Base-by-base conservation (phyloP, 257 asterid genomes). In the Haberlea rhodopensis region DNA sequence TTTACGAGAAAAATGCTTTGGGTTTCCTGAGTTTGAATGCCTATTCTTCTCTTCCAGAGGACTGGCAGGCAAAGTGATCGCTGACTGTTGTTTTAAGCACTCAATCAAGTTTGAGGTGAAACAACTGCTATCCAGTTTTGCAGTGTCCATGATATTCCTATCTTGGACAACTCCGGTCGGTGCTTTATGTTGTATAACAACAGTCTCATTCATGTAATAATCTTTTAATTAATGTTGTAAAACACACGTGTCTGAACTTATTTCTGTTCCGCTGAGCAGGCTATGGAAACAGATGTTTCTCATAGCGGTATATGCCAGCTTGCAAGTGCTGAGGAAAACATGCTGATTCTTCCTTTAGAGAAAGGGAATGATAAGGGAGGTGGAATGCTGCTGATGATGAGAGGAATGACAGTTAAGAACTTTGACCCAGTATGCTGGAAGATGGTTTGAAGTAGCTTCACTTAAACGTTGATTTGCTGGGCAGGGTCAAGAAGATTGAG, bases 371-470 rank as follows among this genome's bases (percentile, higher is more conserved):
- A 74, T n/a, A 85, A 72, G 5, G 76, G 57, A 29, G 76, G 60
- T 72, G 86, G 87, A 65, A 86, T 63, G 88, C 7, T 84, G 75
- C 80, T 88, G 94, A 81, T 79, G 82, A 89, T 88, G 96, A 79
- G 86, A 66, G 98, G 85, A 51, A 91, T 89, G 96, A 73, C 90
- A 34, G 83, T 73, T 7, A 87, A 89, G 80, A 76, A 83, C 78
- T 91, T 91, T 32, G 92, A 89, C 71, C 96, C 96, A 2, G 43
- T 89, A 89, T 77, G 72, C 98, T 51, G 96, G 98, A 74, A 77
- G 98, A 78, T 91, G 98, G 98, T 91, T 83, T 19, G 98, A 91
- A 87, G 98, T 89, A 26, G 98, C 98, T 73, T 91, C 98, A 19
- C 90, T 89, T 55, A 91, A 91, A 73, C 84, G 90, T 23, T 96